Base-by-base conservation (phyloP, 2,329 filamentous ascomycete genomes). In the Pyricularia pennisetigena region DNA sequence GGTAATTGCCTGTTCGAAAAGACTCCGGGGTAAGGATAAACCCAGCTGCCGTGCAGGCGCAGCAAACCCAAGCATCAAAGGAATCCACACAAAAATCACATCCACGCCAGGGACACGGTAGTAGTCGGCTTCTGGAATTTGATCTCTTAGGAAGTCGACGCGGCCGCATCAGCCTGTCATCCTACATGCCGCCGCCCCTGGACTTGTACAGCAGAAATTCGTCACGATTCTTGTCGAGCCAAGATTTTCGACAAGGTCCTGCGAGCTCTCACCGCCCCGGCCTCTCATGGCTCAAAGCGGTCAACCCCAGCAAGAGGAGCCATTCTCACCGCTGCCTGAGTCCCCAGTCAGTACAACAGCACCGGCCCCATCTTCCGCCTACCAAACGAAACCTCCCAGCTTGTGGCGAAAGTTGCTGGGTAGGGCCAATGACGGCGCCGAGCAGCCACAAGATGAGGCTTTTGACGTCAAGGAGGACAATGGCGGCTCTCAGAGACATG, bases 271-370 rank as follows among this genome's bases (percentile, higher is more conserved):
- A 54, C 68, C 69, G 23, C 66, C 32, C 20, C n/a, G 49, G 62
- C 67, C 41, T 61, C 49, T 68, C 70, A 77, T 77, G 75, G 74
- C 74, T 72, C 73, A 75, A 72, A 67, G 69, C 59, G 71, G 66
- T 63, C 41, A 72, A 16, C 35, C 69, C 57, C 68, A 70, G 14
- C 68, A 69, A 32, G 69, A 69, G 59, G 71, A 70, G 65, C 66
- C 70, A 41, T 66, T 64, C 59, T 68, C 73, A 63, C 57, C 72
- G 67, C 61, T 66, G 9, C 29, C 29, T n/a, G 28, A 29, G 12
- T 64, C 62, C 24, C 65, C 65, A 16, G 41, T 30, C 41, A 49
- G 41, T 59, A 32, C 65, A 57, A 28, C 65, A 61, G 41, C 14
- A 26, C 10, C 41, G n/a, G 24, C 41, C 35, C 54, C 41, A 54